A percentile compares a stretch with the other conserved stretches of the same genome.
phyloP scores from a whole-genome alignment of 2,329 filamentous ascomycete species.

The Hymenoscyphus albidus region DNA sequence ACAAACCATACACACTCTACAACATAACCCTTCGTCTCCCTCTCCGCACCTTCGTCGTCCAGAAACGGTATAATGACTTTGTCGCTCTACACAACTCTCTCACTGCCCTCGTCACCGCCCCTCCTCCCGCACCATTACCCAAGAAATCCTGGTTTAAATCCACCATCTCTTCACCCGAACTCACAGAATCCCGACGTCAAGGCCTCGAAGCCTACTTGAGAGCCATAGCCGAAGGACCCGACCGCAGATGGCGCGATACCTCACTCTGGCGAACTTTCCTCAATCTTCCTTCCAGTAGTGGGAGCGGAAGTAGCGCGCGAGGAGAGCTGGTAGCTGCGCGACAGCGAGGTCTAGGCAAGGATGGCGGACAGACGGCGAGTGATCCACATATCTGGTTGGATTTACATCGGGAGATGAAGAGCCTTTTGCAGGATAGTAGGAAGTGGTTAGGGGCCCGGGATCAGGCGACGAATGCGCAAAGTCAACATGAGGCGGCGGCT shows the following conservation, averaged over 20 bases:
- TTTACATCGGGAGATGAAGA: constrained; percentile 69
- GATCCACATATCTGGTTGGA: constrained; percentile 64
- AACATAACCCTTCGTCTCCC: constrained; percentile 75
- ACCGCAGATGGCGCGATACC: constrained; percentile 71
- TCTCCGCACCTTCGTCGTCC: constrained; percentile 68
- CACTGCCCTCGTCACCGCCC: constrained; percentile 52
- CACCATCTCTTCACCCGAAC: constrained; percentile 63
- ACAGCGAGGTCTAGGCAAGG: constrained; percentile 19
- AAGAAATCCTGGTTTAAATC: constrained; percentile 74
- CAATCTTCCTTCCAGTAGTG: constrained; percentile 56
- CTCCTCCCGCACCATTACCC: constrained; percentile 66
- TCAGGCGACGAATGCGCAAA: constrained; percentile 48
- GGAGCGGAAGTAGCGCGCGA: constrained; percentile 32
- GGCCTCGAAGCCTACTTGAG: constrained; percentile 69
- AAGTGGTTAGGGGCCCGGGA: constrained; percentile 66
- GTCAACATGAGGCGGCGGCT: constrained; percentile 62
- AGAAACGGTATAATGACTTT: constrained; percentile 84
- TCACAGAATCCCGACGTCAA: constrained; percentile 66
- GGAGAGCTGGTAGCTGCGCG: constrained; percentile 30
- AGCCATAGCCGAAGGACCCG: constrained; percentile 67
- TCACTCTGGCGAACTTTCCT: constrained; percentile 70
- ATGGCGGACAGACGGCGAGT: constrained; percentile 25
- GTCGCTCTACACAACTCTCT: constrained; percentile 61
- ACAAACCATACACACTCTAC: constrained; percentile 67
- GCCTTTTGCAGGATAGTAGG: constrained; percentile 62